Conservation (phyloP, 768 basidiomycete genomes). For the Amanita rubescens region DNA sequence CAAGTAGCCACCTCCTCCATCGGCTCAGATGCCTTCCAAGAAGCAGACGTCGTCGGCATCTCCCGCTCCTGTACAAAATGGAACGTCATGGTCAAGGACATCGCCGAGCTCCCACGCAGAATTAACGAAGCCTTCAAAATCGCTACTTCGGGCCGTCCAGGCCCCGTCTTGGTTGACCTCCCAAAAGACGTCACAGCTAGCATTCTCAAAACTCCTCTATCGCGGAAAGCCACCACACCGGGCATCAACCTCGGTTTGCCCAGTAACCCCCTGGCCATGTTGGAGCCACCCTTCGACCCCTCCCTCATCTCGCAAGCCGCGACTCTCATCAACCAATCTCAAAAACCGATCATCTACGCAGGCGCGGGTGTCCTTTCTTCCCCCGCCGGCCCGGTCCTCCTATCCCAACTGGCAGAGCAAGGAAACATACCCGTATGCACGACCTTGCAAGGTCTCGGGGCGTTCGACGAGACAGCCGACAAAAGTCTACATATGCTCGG, state of each 20-base stretch:
- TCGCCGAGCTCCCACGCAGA: slow-evolving; percentile 85
- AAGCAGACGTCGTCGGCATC: slow-evolving; percentile 95
- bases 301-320: slow-evolving; percentile 78
- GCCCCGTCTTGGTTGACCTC: slow-evolving; percentile 95
- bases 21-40: slow-evolving; percentile 98
- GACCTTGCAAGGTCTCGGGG: slow-evolving; percentile 91
- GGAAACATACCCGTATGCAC: slow-evolving; percentile 98
- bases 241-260: slow-evolving; percentile 70
- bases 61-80: slow-evolving; percentile 97
- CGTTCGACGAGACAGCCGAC: slow-evolving; percentile 86
- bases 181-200: slow-evolving; percentile 99
- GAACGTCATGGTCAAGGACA: slow-evolving; percentile 99
- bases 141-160: slow-evolving; percentile 93
- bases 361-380: slow-evolving; percentile 86
- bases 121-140: slow-evolving; percentile 99
- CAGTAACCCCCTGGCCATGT: slow-evolving; percentile 56
- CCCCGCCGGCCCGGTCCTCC: slow-evolving; percentile 72
- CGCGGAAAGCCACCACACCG: slow-evolving; percentile 81
- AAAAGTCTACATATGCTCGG: slow-evolving; percentile 94
- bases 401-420: slow-evolving; percentile 66
- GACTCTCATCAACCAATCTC: slow-evolving; percentile 83
- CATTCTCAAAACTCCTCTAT: slow-evolving; percentile 77
- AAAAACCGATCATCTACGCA: slow-evolving; percentile 88
- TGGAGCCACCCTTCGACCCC: slow-evolving; percentile 53
- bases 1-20: slow-evolving; percentile 99